These are phyloP conservation scores for Fraxinus quadrangulata DNA, from an alignment of 257 asterid genomes.

Conservation along the genomic window DNA sequence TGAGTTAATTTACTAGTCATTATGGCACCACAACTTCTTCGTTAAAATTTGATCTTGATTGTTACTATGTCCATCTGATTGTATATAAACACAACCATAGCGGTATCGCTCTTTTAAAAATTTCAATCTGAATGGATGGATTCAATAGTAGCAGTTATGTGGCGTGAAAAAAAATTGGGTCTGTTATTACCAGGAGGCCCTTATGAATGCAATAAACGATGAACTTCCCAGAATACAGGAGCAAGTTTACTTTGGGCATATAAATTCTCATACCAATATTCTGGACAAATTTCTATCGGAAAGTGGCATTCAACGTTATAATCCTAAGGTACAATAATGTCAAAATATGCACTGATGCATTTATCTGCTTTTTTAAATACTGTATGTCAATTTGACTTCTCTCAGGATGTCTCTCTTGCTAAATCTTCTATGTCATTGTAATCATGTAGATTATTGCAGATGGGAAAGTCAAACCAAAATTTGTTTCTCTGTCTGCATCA, in stretches of 20 bases:
- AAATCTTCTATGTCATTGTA: conserved; percentile 27
- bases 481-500: conserved; percentile 68
- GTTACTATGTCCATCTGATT: conserved; percentile 4
- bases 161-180: conserved; percentile 17
- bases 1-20: background rate
- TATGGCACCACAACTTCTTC: background rate
- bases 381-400: conserved; percentile 17
- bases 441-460: conserved; percentile 77
- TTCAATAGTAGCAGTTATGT: background rate
- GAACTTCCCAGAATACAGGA: conserved; percentile 98
- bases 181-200: conserved; percentile 73
- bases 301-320: conserved; percentile 90
- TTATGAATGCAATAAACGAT: conserved; percentile 87
- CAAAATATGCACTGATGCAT: conserved; percentile 12
- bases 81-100: conserved; percentile 13
- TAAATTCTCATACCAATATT: conserved; percentile 81
- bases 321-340: conserved; percentile 68
- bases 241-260: conserved; percentile 93
- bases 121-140: conserved; percentile 21
- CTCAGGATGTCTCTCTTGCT: conserved; percentile 28
- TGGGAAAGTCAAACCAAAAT: conserved; percentile 80
- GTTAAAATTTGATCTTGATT: conserved; percentile 9
- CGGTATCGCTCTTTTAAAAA: conserved; percentile 3
- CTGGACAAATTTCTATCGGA: conserved; percentile 82
- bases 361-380: background rate